phyloP scores from a whole-genome alignment of 257 asterid species.

The Paraleonurus japonicus region DNA sequence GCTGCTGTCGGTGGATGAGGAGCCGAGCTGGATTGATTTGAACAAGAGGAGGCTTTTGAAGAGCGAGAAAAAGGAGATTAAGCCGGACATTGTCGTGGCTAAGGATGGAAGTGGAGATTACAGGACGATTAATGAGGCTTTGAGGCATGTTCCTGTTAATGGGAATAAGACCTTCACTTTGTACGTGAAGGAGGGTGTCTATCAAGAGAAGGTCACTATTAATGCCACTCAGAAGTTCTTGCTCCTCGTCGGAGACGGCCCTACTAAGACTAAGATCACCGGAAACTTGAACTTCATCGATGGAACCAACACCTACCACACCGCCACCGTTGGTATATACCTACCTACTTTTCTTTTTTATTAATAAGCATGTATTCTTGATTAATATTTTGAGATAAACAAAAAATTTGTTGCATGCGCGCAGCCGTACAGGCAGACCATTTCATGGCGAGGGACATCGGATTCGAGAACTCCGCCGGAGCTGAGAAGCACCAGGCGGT shows the following conservation, averaged over 20 bases:
- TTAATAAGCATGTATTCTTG: too few species aligned
- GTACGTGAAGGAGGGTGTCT: constrained; percentile 60
- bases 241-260: constrained; percentile 68
- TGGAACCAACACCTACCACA: constrained; percentile 52
- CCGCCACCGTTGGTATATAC: constrained; percentile 80
- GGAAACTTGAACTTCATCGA: constrained; percentile 60
- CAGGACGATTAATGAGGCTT: constrained; percentile 48
- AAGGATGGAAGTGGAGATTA: constrained; percentile 67
- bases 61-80: constrained; percentile 6
- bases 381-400: too few species aligned
- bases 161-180: constrained; percentile 38
- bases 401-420: too few species aligned
- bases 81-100: constrained; percentile 52
- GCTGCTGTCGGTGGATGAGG: constrained; percentile 30
- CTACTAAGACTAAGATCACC: constrained; percentile 71
- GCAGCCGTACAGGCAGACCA: constrained; percentile 66
- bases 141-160: constrained; percentile 34
- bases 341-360: constrained; percentile 4
- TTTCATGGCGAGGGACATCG: constrained; percentile 71
- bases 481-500: constrained; percentile 83
- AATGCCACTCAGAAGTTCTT: constrained; percentile 34
- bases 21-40: constrained; percentile 43
- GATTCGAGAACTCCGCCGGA: constrained; percentile 79
- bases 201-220: constrained; percentile 51
- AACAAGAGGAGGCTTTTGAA: constrained; percentile 38